phyloP scores from a whole-genome alignment of 805 yeast species.

The Sporopachydermia lactativora region DNA sequence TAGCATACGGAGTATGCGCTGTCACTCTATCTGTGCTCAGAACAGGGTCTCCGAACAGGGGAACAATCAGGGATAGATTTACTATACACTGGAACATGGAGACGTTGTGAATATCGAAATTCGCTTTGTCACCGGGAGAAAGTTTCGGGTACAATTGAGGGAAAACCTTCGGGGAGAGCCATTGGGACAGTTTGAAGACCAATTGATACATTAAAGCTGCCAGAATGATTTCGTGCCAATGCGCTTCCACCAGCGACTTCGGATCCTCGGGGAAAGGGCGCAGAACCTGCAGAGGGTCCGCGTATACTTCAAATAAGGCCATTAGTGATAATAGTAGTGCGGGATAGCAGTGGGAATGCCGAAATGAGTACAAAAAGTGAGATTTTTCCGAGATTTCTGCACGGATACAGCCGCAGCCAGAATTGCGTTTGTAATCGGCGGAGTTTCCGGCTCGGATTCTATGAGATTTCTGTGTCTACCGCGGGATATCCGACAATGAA shows the following conservation, averaged over 20 bases:
- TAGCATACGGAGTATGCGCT: slow-evolving; percentile 66
- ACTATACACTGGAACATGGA: slow-evolving; percentile 72
- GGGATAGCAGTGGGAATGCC: too few relatives aligned
- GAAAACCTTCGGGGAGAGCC: slow-evolving; percentile 19
- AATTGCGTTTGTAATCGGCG: too few relatives aligned
- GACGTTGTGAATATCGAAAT: slow-evolving; percentile 85
- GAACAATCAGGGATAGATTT: slow-evolving; percentile 44
- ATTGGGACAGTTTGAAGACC: slow-evolving; percentile 34
- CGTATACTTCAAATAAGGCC: slow-evolving; percentile 7
- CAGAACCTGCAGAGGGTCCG: slow-evolving; percentile 10
- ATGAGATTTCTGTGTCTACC: too few relatives aligned
- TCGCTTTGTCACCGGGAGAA: slow-evolving; percentile 34
- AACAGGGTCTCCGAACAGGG: slow-evolving; percentile 46
- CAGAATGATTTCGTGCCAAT: slow-evolving; percentile 51
- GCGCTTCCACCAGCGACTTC: slow-evolving; percentile 30
- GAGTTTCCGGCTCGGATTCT: too few relatives aligned
- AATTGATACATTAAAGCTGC: slow-evolving; percentile 38
- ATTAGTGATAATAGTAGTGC: too few relatives aligned
- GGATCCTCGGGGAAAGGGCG: slow-evolving; percentile 34
- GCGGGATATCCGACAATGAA: too few relatives aligned
- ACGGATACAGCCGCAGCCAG: too few relatives aligned
- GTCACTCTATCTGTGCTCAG: slow-evolving; percentile 36
- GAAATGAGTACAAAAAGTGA: too few relatives aligned
- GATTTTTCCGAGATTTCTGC: too few relatives aligned
- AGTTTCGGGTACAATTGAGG: slow-evolving; percentile 18